Evolutionary conservation across 208 protist genomes (phyloP), one percentile per base, ranked within the genome.

Genomic region (Leishmania turanica): DNA sequence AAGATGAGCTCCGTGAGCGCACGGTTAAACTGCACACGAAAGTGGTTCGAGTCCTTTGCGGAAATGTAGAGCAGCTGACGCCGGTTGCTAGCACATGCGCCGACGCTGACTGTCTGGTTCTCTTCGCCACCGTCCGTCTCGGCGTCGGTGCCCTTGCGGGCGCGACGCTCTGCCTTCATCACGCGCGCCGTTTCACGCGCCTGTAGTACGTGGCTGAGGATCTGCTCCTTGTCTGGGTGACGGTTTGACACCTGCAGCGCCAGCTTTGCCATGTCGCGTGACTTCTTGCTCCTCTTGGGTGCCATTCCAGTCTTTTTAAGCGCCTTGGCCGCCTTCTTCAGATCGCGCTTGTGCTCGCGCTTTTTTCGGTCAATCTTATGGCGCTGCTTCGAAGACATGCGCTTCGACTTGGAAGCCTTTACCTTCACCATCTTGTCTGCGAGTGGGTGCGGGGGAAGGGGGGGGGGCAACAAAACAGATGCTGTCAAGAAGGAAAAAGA

Each of bases 321-420:
- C 21, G 88, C 88, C 84, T 96, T 97, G 8, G 94, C 94, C 4
- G 94, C 94, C 79, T 94, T 96, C n/a, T 89, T 88, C 34, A 97
- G 74, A 68, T 97, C 94, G 13, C 94, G 86, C 66, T 96, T 97
- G 85, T 97, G 94, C 77, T 97, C 92, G 72, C 91, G 88, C 77
- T 96, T 96, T 83, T 97, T 97, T 37, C 92, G 85, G 37, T 97
- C 94, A 49, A 97, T 93, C 79, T 97, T 97, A 82, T 97, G 92
- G 58, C 94, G 92, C 87, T 95, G 91, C 47, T 86, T 89, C 54
- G 94, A 96, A 83, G 90, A 91, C 86, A 92, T 93, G 75, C 94
- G 90, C 88, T 96, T 96, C 62, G 94, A 97, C 75, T 92, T 90
- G 40, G 89, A 83, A 74, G 86, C 87, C 64, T 86, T 91, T 47